Percentiles rank a stretch among this genome's conserved stretches.
Evolutionary conservation across 2,329 filamentous ascomycete species (phyloP).

Genomic region (Cordyceps fumosorosea): DNA sequence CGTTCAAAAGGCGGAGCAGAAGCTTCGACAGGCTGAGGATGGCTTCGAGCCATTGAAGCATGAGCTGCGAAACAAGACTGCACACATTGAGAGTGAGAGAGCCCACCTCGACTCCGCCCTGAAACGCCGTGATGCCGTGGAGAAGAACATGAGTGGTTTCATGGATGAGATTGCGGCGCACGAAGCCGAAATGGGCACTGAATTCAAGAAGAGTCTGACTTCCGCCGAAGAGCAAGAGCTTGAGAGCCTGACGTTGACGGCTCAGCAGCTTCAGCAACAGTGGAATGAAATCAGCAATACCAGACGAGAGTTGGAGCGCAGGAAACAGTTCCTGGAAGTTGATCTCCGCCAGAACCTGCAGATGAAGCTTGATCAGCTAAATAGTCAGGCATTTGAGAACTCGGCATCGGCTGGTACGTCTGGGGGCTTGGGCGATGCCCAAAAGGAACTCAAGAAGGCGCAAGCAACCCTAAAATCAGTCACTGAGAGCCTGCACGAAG

Average conservation of each 20-base stretch:
- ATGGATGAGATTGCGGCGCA: slow-evolving; percentile 69
- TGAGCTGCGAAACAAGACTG: slow-evolving; percentile 69
- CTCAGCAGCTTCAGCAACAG: slow-evolving; percentile 69
- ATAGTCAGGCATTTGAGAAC: slow-evolving; percentile 65
- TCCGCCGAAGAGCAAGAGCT: slow-evolving; percentile 76
- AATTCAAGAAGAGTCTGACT: slow-evolving; percentile 88
- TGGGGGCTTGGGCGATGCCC: slow-evolving; percentile 67
- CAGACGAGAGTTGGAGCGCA: slow-evolving; percentile 69
- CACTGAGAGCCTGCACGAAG: slow-evolving; percentile 62
- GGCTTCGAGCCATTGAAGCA: slow-evolving; percentile 74
- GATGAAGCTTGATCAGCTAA: slow-evolving; percentile 80
- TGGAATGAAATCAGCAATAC: slow-evolving; percentile 68
- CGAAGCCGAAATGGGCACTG: slow-evolving; percentile 72
- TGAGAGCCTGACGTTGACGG: slow-evolving; percentile 59
- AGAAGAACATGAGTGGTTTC: slow-evolving; percentile 68
- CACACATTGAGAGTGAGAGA: slow-evolving; percentile 65
- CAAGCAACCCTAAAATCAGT: slow-evolving; percentile 61
- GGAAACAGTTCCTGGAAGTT: slow-evolving; percentile 77
- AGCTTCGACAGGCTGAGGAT: slow-evolving; percentile 68
- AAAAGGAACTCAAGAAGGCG: slow-evolving; percentile 74
- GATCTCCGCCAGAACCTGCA: slow-evolving; percentile 85
- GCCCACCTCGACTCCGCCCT: slow-evolving; percentile 67
- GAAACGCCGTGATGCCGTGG: slow-evolving; percentile 59
- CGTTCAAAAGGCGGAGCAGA: slow-evolving; percentile 74
- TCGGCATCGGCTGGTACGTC: slow-evolving; percentile 46